A percentile compares a stretch with the other conserved stretches of the same genome.
Conservation (phyloP, 1,284 basidiomycete species). For the Albatrellus sp. region DNA sequence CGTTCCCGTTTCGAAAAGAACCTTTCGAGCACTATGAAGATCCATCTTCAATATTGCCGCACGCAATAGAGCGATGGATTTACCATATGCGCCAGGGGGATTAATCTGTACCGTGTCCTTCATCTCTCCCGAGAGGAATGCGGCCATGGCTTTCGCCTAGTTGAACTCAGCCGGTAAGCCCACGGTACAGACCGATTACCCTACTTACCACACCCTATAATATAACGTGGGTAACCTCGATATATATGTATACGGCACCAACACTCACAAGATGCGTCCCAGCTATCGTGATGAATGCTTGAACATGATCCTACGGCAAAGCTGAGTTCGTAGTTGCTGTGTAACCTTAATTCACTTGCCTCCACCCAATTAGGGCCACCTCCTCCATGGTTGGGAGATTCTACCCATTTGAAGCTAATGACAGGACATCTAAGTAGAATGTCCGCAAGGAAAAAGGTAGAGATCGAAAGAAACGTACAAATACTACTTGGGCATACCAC, state of each 20-base stretch:
- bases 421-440: background rate
- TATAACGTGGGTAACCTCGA: constrained; percentile 7
- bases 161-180: background rate
- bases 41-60: background rate
- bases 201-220: constrained; percentile 55
- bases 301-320: constrained; percentile 53
- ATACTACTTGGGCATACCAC: constrained; percentile 6
- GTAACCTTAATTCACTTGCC: constrained; percentile 26
- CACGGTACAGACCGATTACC: background rate
- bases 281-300: constrained; percentile 74
- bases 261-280: constrained; percentile 72
- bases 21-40: constrained; percentile 51
- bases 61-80: constrained; percentile 7
- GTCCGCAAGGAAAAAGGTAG: constrained; percentile 6
- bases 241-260: background rate
- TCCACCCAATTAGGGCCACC: constrained; percentile 92
- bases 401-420: constrained; percentile 88
- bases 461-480: constrained; percentile 5
- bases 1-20: constrained; percentile 90
- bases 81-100: constrained; percentile 75
- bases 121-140: constrained; percentile 92
- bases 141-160: constrained; percentile 89
- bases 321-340: background rate
- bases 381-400: constrained; percentile 73
- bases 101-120: constrained; percentile 91